phyloP scores from a whole-genome alignment of 371 early-diverging fungal species.

The Mortierella sp. region DNA sequence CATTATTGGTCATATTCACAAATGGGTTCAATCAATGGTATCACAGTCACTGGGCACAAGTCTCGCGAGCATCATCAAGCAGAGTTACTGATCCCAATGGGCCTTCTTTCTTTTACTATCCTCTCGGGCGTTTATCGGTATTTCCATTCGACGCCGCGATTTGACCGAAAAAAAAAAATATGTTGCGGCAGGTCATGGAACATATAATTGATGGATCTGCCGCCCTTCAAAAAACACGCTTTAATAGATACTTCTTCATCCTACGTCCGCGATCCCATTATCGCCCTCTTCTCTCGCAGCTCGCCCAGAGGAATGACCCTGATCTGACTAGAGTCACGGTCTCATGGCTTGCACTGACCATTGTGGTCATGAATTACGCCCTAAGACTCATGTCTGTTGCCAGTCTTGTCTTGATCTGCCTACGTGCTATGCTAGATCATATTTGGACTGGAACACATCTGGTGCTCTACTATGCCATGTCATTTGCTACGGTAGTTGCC shows the following conservation, averaged over 20 bases:
- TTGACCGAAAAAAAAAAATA: no score
- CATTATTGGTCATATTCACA: no score
- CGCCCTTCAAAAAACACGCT: background rate
- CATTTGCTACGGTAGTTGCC: conserved; percentile 23
- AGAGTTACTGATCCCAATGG: conserved; percentile 43
- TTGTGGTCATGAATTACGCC: conserved; percentile 25
- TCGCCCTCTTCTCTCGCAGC: conserved; percentile 31
- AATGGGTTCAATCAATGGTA: background rate
- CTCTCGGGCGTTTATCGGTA: conserved; percentile 43
- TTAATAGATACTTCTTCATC: conserved; percentile 42
- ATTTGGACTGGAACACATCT: conserved; percentile 42
- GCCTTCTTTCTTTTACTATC: conserved; percentile 34
- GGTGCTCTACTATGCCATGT: conserved; percentile 39
- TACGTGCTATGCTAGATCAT: conserved; percentile 38
- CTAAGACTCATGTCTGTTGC: conserved; percentile 25
- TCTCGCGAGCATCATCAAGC: conserved; percentile 13
- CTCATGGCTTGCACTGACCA: conserved; percentile 19
- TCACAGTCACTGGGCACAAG: background rate
- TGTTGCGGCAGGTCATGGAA: no score
- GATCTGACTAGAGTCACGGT: background rate
- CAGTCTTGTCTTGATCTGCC: conserved; percentile 30
- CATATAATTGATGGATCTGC: no score
- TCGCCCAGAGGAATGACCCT: conserved; percentile 8
- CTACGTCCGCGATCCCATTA: conserved; percentile 37
- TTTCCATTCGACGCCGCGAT: background rate